phyloP scores from a whole-genome alignment of 1,284 basidiomycete species.

The Rhodotorula sp. region DNA sequence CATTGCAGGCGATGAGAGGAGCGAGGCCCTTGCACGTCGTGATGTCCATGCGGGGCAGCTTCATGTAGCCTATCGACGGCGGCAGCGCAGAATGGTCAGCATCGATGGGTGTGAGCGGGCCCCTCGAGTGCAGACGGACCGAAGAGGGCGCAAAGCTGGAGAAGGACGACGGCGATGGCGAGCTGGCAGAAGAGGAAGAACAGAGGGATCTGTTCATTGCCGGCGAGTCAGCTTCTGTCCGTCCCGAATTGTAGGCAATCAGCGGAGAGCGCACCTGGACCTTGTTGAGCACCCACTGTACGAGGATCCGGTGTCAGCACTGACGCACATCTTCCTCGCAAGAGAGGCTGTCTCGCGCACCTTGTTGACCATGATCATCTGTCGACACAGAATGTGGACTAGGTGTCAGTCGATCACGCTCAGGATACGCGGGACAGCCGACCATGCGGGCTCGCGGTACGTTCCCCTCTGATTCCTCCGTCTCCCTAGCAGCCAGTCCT shows the following conservation, averaged over 20 bases:
- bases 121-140: slow-evolving; percentile 56
- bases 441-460: background rate
- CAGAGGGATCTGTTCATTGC: slow-evolving; percentile 65
- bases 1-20: slow-evolving; percentile 71
- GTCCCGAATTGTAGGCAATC: background rate
- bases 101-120: background rate
- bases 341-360: slow-evolving; percentile 1
- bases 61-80: slow-evolving; percentile 44
- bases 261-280: slow-evolving; percentile 29
- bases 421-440: background rate
- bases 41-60: slow-evolving; percentile 56
- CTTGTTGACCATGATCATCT: slow-evolving; percentile 48
- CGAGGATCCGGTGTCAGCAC: slow-evolving; percentile 46
- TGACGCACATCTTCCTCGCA: slow-evolving; percentile 54
- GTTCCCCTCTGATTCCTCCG: background rate
- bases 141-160: slow-evolving; percentile 63
- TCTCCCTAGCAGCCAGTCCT: background rate
- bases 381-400: background rate
- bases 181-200: slow-evolving; percentile 84
- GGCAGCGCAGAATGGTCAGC: background rate
- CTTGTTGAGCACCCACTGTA: slow-evolving; percentile 41
- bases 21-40: slow-evolving; percentile 68
- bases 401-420: too few species aligned
- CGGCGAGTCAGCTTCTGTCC: slow-evolving; percentile 49
- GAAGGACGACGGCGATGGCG: slow-evolving; percentile 71